These are phyloP conservation scores for Xylogone sp. DNA, from an alignment of 2,329 filamentous ascomycete species.

Conservation along the genomic window DNA sequence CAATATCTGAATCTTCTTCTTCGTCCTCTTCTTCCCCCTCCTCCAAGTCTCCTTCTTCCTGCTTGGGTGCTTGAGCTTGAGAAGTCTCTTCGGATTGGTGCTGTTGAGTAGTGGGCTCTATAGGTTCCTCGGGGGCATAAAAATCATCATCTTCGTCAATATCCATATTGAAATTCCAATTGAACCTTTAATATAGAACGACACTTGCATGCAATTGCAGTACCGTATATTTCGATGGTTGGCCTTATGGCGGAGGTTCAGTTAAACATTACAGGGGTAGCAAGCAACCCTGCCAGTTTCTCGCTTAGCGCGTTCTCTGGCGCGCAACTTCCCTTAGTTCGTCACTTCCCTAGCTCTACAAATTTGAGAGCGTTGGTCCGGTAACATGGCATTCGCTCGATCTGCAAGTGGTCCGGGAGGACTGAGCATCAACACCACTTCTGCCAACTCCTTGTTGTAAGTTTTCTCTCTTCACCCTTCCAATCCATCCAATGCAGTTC, in stretches of 20 bases:
- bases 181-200: not conserved
- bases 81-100: slow-evolving; percentile 17
- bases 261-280: not conserved
- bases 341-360: not conserved
- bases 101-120: slow-evolving; percentile 18
- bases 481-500: not conserved
- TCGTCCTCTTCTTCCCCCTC: slow-evolving; percentile 63
- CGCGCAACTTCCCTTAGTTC: slow-evolving; percentile 2
- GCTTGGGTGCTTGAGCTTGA: slow-evolving; percentile 27
- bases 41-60: slow-evolving; percentile 51
- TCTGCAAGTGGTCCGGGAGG: slow-evolving; percentile 57
- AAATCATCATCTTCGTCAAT: slow-evolving; percentile 67
- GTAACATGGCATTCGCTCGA: slow-evolving; percentile 36
- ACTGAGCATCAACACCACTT: slow-evolving; percentile 60
- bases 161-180: slow-evolving; percentile 46
- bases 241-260: not conserved
- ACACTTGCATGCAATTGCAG: not conserved
- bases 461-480: slow-evolving; percentile 19
- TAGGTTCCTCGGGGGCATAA: slow-evolving; percentile 57
- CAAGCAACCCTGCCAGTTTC: not conserved
- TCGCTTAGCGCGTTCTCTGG: not conserved
- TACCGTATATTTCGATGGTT: not conserved
- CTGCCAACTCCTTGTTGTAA: slow-evolving; percentile 55
- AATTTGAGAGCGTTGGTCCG: not conserved
- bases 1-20: slow-evolving; percentile 58